Conservation (phyloP, 1,139 yeast genomes). For the Groenewaldozyma sp. region DNA sequence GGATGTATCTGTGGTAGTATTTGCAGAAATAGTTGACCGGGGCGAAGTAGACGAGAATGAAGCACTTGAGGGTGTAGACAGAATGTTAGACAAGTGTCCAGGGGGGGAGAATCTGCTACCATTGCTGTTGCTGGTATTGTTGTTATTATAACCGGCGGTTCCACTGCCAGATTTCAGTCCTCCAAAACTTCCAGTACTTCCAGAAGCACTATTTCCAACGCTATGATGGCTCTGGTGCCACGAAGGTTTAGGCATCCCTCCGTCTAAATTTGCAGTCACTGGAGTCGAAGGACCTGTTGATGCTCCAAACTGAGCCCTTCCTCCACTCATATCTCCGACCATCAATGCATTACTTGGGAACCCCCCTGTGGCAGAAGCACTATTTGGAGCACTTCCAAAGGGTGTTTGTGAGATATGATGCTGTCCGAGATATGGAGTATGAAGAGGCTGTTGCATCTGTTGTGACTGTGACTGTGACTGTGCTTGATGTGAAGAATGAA, state of each 20-base stretch:
- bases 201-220: constrained; percentile 5
- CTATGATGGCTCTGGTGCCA: constrained; percentile 3
- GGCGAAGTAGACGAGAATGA: constrained; percentile 1
- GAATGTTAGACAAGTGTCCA: constrained; percentile 4
- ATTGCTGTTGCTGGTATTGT: constrained; percentile 6
- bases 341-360: background rate
- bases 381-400: background rate
- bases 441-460: constrained; percentile 4
- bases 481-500: constrained; percentile 8
- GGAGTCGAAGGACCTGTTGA: constrained; percentile 16
- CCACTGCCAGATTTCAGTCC: too few relatives aligned
- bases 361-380: background rate
- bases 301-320: too few relatives aligned
- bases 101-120: constrained; percentile 6
- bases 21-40: background rate
- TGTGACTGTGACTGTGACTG: constrained; percentile 12
- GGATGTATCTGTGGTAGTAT: constrained; percentile 16
- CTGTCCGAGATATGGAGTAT: background rate
- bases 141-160: constrained; percentile 1
- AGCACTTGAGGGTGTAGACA: constrained; percentile 2
- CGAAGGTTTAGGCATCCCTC: too few relatives aligned
- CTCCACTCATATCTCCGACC: too few relatives aligned
- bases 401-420: background rate
- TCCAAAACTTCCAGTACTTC: constrained; percentile 4
- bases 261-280: constrained; percentile 3